Evolutionary conservation across 805 yeast species (phyloP).

Genomic region (Brettanomyces sp.): DNA sequence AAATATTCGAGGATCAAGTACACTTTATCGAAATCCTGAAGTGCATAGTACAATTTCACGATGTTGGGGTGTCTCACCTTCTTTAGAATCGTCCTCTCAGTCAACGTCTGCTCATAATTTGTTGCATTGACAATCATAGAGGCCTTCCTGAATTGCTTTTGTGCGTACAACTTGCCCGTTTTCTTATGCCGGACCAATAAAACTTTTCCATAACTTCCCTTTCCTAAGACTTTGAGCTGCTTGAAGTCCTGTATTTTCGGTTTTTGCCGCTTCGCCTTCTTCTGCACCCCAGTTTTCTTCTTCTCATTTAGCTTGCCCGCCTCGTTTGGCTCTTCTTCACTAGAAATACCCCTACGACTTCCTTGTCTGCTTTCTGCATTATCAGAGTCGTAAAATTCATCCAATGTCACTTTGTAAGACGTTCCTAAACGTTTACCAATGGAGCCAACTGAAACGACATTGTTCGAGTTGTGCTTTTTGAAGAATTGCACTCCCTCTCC

Average conservation of each 20-base stretch:
- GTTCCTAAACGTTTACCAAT: slow-evolving; percentile 32
- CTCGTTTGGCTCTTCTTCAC: neutral
- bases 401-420: slow-evolving; percentile 42
- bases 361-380: slow-evolving; percentile 16
- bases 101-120: slow-evolving; percentile 66
- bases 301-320: neutral
- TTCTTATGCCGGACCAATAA: slow-evolving; percentile 57
- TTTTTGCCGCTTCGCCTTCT: slow-evolving; percentile 8
- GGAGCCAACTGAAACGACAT: slow-evolving; percentile 23
- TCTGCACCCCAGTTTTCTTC: neutral
- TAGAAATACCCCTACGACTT: slow-evolving; percentile 2
- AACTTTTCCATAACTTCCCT: slow-evolving; percentile 87
- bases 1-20: slow-evolving; percentile 72
- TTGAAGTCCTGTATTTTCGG: slow-evolving; percentile 47
- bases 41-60: slow-evolving; percentile 72
- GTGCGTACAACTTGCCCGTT: slow-evolving; percentile 67
- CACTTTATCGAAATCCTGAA: slow-evolving; percentile 71
- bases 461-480: slow-evolving; percentile 20
- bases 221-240: slow-evolving; percentile 69
- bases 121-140: slow-evolving; percentile 52
- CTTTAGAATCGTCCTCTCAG: slow-evolving; percentile 68
- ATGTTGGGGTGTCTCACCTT: slow-evolving; percentile 71
- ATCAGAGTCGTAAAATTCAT: slow-evolving; percentile 26
- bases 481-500: slow-evolving; percentile 11
- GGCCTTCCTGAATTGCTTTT: slow-evolving; percentile 79